These are phyloP conservation scores for Xerocomus spinulosus DNA, from an alignment of 768 basidiomycete species.

Conservation along the genomic window DNA sequence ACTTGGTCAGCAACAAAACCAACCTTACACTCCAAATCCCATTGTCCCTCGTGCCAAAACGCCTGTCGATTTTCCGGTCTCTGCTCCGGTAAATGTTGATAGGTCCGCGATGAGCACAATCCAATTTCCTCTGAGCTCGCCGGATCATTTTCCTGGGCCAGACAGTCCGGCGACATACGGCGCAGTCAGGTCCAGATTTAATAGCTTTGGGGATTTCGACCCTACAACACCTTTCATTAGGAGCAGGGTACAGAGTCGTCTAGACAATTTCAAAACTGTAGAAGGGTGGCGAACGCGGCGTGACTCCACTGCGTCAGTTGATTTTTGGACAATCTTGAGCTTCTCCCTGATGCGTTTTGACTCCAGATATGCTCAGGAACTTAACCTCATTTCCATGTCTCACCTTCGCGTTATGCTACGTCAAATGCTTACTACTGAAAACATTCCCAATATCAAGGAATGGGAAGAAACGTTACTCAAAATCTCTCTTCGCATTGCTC, in stretches of 20 bases:
- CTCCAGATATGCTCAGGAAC: slow-evolving; percentile 71
- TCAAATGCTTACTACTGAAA: slow-evolving; percentile 81
- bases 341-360: slow-evolving; percentile 1
- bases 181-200: slow-evolving; percentile 56
- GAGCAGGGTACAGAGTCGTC: slow-evolving; percentile 76
- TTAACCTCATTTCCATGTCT: slow-evolving; percentile 81
- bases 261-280: slow-evolving; percentile 49
- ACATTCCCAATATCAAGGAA: slow-evolving; percentile 74
- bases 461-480: slow-evolving; percentile 86
- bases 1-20: slow-evolving; percentile 37
- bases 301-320: slow-evolving; percentile 83
- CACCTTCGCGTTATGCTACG: slow-evolving; percentile 88
- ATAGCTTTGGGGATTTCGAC: slow-evolving; percentile 72
- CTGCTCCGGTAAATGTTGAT: slow-evolving; percentile 48
- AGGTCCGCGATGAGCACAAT: slow-evolving; percentile 59
- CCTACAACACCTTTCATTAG: slow-evolving; percentile 73
- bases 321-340: slow-evolving; percentile 2
- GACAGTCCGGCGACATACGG: slow-evolving; percentile 54
- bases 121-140: slow-evolving; percentile 76
- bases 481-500: slow-evolving; percentile 81
- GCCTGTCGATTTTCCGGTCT: slow-evolving; percentile 53
- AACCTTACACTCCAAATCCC: slow-evolving; percentile 22
- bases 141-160: slow-evolving; percentile 50
- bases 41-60: slow-evolving; percentile 43
- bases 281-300: slow-evolving; percentile 86